Conservation (phyloP, 306 rosid species). For the Sphenostylis stenocarpa region DNA sequence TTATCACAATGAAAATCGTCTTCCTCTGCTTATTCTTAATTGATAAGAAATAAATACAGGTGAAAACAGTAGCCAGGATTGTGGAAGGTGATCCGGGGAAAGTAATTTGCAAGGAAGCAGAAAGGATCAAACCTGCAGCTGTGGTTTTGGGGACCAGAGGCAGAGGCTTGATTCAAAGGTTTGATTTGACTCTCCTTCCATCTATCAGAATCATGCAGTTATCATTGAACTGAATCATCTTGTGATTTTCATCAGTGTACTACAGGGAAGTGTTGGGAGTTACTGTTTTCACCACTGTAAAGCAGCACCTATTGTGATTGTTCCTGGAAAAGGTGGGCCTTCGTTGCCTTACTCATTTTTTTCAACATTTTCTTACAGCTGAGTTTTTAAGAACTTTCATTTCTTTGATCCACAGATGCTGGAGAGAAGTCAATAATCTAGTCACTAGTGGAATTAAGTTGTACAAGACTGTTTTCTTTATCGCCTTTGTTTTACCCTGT, state of each 20-base stretch:
- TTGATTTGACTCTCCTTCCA: not conserved
- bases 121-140: slow-evolving; percentile 67
- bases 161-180: slow-evolving; percentile 72
- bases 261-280: slow-evolving; percentile 89
- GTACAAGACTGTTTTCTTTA: slow-evolving; percentile 11
- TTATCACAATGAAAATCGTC: too few relatives aligned
- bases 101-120: slow-evolving; percentile 74
- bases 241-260: slow-evolving; percentile 55
- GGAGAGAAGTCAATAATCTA: slow-evolving; percentile 66
- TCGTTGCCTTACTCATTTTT: not conserved
- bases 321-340: slow-evolving; percentile 73
- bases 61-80: slow-evolving; percentile 64
- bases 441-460: not conserved
- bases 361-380: not conserved
- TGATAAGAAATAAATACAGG: slow-evolving; percentile 42
- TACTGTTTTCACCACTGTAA: slow-evolving; percentile 78
- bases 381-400: not conserved
- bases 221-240: not conserved
- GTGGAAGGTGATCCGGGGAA: slow-evolving; percentile 78
- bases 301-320: slow-evolving; percentile 78
- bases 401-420: slow-evolving; percentile 51
- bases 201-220: not conserved
- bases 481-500: slow-evolving; percentile 8
- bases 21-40: not conserved
- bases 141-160: slow-evolving; percentile 79